Evolutionary conservation across 2,329 filamentous ascomycete species (phyloP).

Genomic region (Diaporthe destruens): DNA sequence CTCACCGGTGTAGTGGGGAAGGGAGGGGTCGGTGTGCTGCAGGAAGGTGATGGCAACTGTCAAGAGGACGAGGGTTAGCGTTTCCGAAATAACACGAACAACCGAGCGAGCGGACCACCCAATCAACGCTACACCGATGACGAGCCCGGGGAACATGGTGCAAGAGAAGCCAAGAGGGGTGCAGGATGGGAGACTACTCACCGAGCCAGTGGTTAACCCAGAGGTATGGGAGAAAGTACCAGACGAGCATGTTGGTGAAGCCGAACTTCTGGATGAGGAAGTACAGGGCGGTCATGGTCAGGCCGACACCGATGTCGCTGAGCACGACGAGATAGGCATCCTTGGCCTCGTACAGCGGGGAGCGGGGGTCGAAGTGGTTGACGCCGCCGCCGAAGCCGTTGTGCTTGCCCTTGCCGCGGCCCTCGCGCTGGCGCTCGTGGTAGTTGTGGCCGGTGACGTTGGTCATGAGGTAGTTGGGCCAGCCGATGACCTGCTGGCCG

Average conservation of each 20-base stretch:
- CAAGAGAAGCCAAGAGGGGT: too few species aligned
- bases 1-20: constrained; percentile 89
- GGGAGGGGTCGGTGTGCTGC: constrained; percentile 94
- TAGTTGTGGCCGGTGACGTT: constrained; percentile 98
- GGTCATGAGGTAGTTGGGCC: constrained; percentile 90
- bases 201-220: constrained; percentile 99
- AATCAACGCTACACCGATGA: neutral
- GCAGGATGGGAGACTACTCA: constrained; percentile 63
- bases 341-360: constrained; percentile 91
- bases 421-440: constrained; percentile 91
- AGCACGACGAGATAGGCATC: constrained; percentile 89
- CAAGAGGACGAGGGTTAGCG: constrained; percentile 31
- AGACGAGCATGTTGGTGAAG: constrained; percentile 87
- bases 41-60: constrained; percentile 96
- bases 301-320: constrained; percentile 83
- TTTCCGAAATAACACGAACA: neutral
- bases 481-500: constrained; percentile 89
- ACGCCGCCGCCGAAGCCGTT: constrained; percentile 86
- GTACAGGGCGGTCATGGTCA: constrained; percentile 73
- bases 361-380: constrained; percentile 93
- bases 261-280: constrained; percentile 83
- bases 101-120: neutral
- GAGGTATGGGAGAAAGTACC: constrained; percentile 95
- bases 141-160: neutral
- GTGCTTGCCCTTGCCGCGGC: constrained; percentile 90